phyloP scores from a whole-genome alignment of 1,284 basidiomycete genomes.

The Ustilago hordei region DNA sequence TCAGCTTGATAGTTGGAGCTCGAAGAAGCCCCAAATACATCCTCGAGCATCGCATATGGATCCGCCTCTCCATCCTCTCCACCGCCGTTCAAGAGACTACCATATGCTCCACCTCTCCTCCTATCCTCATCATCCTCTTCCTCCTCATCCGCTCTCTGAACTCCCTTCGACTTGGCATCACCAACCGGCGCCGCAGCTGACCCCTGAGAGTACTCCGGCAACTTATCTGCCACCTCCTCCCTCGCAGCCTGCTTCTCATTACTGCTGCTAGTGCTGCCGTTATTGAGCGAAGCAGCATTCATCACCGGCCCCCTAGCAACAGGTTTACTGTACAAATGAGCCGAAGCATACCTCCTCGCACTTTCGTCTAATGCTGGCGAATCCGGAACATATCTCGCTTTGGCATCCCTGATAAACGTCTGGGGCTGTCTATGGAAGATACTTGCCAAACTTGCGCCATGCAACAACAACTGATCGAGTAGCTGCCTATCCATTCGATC shows the following conservation, averaged over 20 bases:
- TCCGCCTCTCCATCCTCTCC: slow-evolving; percentile 27
- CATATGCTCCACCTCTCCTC: neutral
- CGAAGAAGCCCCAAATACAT: slow-evolving; percentile 25
- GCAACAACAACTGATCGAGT: slow-evolving; percentile 66
- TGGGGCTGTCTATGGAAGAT: slow-evolving; percentile 66
- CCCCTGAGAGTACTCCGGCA: neutral
- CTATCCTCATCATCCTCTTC: neutral
- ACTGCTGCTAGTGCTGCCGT: neutral
- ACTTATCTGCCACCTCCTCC: neutral
- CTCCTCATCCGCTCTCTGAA: neutral
- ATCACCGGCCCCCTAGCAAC: slow-evolving; percentile 29
- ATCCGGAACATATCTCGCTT: slow-evolving; percentile 60
- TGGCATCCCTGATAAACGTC: slow-evolving; percentile 60
- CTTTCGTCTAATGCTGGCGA: slow-evolving; percentile 59
- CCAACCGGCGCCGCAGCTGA: neutral
- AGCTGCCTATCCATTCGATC: slow-evolving; percentile 81
- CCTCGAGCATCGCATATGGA: slow-evolving; percentile 51
- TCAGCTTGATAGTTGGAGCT: slow-evolving; percentile 26
- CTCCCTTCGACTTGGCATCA: neutral
- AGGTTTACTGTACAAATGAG: slow-evolving; percentile 61
- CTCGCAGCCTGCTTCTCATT: neutral
- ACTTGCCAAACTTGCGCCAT: slow-evolving; percentile 59
- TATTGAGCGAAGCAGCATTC: slow-evolving; percentile 1
- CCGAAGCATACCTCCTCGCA: slow-evolving; percentile 53
- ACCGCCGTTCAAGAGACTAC: neutral